Evolutionary conservation across 2,329 filamentous ascomycete genomes (phyloP), one percentile per base, ranked within the genome.

Genomic region (Penicillium thymicola): DNA sequence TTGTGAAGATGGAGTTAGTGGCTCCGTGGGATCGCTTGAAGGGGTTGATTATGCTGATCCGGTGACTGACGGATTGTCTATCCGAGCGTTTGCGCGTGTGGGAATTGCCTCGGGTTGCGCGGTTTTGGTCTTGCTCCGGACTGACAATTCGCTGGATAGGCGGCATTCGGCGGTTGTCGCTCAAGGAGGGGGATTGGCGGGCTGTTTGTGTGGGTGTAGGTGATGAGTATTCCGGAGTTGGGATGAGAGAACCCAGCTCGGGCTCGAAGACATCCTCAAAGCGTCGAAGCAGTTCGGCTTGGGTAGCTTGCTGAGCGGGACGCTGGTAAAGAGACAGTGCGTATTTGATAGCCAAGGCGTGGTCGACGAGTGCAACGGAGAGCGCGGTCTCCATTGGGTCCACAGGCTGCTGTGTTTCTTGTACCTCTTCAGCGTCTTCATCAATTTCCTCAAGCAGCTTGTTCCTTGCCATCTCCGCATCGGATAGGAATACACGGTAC

Each of bases 311-410:
- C 83, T 85, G 73, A 77, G 81, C 72, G 79, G 84, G 72, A 74
- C 82, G 77, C 57, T 82, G 81, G 72, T 90, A 90, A 65, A 86
- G 81, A 4, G 80, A 80, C 60, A 97, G 75, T 66, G 90, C 93
- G 61, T 90, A 86, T 76, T 93, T 92, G 66, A 97, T 86, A 72
- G 90, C 87, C 58, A 96, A 83, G 3, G 91, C 90, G 72, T 97
- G 92, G 67, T 97, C 94, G 41, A 96, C 83, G 30, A 97, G 81
- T 0, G 91, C 89, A 71, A 92, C 89, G 68, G 88, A 89, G 62
- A 97, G 85, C 1, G 92, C 90, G 47, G 84, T 90, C 62, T 95
- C 88, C 65, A 92, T 81, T 2, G 78, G 77, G 62, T 82, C 80
- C 27, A 78, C 67, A 11, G 72, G 70, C 32, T 72, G 78, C 23